Conservation (phyloP, 2,329 filamentous ascomycete genomes). For the Blastomyces emzantsi region DNA sequence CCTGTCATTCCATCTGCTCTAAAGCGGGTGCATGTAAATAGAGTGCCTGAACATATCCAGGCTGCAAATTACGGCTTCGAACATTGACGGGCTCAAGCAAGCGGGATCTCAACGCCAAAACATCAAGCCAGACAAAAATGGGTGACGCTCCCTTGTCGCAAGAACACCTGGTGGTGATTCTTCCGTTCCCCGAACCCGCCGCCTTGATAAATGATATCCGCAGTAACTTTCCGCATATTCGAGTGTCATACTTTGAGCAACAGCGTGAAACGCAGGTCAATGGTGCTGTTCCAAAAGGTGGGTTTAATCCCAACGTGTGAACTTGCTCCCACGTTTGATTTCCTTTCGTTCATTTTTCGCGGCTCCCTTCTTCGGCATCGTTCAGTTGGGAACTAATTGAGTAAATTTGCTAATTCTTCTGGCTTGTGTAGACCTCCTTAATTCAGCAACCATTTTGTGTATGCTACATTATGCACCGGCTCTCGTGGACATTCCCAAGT, state of each 20-base stretch:
- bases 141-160: constrained; percentile 11
- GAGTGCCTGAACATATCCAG: not conserved
- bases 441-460: constrained; percentile 39
- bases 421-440: constrained; percentile 28
- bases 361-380: not conserved
- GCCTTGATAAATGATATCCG: constrained; percentile 31
- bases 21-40: not conserved
- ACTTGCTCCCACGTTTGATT: not conserved
- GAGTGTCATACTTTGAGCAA: constrained; percentile 36
- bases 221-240: constrained; percentile 38
- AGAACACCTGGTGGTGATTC: constrained; percentile 37
- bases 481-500: constrained; percentile 24
- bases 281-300: constrained; percentile 12
- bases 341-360: not conserved
- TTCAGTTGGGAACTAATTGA: constrained; percentile 4
- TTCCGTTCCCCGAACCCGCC: constrained; percentile 37
- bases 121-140: not conserved
- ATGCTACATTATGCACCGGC: constrained; percentile 39
- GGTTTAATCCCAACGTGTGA: not conserved
- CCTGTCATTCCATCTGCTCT: not conserved
- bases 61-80: not conserved
- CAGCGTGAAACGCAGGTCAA: constrained; percentile 14
- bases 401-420: not conserved
- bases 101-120: not conserved
- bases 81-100: not conserved